These are phyloP conservation scores for Nothomitra cinnamomea DNA, from an alignment of 2,329 filamentous ascomycete species.

Conservation along the genomic window DNA sequence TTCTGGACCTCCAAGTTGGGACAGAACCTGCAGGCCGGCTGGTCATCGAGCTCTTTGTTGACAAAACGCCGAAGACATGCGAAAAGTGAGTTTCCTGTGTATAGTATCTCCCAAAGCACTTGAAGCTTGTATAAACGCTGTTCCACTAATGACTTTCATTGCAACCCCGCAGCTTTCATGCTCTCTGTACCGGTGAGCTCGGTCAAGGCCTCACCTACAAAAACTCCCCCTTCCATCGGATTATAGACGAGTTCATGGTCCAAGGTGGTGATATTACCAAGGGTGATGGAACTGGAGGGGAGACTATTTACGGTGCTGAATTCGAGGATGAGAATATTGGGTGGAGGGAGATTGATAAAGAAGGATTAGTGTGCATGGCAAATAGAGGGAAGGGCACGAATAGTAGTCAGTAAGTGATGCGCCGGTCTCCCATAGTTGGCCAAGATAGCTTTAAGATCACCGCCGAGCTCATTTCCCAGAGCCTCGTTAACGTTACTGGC, in stretches of 20 bases:
- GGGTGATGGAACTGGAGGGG: conserved; percentile 24
- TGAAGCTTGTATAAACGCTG: no score
- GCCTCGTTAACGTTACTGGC: not conserved
- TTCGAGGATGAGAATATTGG: conserved; percentile 26
- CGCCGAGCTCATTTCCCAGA: not conserved
- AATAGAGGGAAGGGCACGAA: conserved; percentile 25
- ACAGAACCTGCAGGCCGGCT: conserved; percentile 25
- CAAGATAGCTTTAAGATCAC: not conserved
- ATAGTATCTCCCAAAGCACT: no score
- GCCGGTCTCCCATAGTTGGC: not conserved
- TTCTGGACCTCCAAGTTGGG: conserved; percentile 25
- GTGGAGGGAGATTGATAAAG: conserved; percentile 24
- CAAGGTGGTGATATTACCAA: conserved; percentile 26
- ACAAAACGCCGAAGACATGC: conserved; percentile 27
- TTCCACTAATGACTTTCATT: not conserved
- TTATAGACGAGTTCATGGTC: conserved; percentile 28
- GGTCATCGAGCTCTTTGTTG: conserved; percentile 27
- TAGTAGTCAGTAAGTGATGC: conserved; percentile 20
- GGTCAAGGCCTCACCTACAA: conserved; percentile 22
- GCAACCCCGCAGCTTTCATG: conserved; percentile 22
- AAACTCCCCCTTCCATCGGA: conserved; percentile 18
- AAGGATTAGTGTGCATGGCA: conserved; percentile 25
- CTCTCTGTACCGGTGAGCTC: conserved; percentile 24
- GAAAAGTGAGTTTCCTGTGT: conserved; percentile 23
- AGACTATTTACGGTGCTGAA: conserved; percentile 23